Percentiles rank a stretch among this genome's conserved stretches.
Conservation (phyloP, 257 asterid species). For the Fraxinus excelsior region DNA sequence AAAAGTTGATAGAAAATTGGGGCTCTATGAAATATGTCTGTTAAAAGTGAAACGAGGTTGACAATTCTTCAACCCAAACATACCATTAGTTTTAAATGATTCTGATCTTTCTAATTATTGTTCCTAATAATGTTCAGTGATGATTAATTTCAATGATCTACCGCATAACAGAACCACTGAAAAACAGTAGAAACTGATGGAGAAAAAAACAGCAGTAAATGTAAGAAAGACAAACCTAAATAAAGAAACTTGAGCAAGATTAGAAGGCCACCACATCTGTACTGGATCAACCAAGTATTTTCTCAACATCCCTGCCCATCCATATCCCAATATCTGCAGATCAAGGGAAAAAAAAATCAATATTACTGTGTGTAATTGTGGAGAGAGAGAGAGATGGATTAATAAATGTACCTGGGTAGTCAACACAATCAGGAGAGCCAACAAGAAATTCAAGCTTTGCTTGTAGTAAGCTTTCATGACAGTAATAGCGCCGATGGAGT, state of each 20-base stretch:
- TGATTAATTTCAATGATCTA: neutral
- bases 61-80: neutral
- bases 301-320: conserved; percentile 99
- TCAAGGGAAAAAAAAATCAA: conserved; percentile 16
- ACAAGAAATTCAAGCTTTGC: conserved; percentile 70
- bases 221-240: conserved; percentile 52
- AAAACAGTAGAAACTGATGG: conserved; percentile 3
- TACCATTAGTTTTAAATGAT: neutral
- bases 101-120: neutral
- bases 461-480: conserved; percentile 94
- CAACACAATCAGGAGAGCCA: conserved; percentile 77
- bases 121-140: neutral
- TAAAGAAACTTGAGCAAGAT: conserved; percentile 95
- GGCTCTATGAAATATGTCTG: too few species aligned
- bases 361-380: neutral
- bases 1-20: too few species aligned
- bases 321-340: conserved; percentile 86
- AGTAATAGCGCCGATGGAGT: conserved; percentile 97
- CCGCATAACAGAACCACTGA: neutral
- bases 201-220: neutral
- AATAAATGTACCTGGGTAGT: conserved; percentile 75
- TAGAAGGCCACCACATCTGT: conserved; percentile 99
- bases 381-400: neutral
- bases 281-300: conserved; percentile 91
- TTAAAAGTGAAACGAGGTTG: too few species aligned